Conservation (phyloP, 1,139 yeast genomes). For the Suhomyces bokatorum region DNA sequence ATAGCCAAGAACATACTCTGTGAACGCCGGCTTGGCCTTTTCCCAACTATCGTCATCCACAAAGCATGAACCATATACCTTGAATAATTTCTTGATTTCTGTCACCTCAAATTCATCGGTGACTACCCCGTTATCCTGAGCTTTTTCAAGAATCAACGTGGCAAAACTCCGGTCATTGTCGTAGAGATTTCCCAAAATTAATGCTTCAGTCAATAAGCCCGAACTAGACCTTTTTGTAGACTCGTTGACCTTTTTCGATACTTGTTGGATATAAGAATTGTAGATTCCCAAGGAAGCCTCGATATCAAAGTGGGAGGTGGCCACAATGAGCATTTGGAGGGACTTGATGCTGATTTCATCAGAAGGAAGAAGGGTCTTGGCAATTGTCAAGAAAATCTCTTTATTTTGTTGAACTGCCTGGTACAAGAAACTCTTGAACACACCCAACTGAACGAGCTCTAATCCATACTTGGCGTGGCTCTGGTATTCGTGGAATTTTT, state of each 20-base stretch:
- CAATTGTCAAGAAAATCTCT: conserved; percentile 36
- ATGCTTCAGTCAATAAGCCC: conserved; percentile 54
- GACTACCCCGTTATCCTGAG: conserved; percentile 44
- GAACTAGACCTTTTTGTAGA: conserved; percentile 40
- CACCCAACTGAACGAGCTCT: conserved; percentile 32
- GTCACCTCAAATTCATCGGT: conserved; percentile 45
- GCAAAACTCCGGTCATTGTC: conserved; percentile 65
- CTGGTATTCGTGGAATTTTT: conserved; percentile 39
- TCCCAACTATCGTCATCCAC: conserved; percentile 36
- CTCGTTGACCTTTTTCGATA: conserved; percentile 38
- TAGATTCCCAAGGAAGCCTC: conserved; percentile 51
- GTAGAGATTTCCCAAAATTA: conserved; percentile 49
- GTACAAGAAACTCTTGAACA: conserved; percentile 27
- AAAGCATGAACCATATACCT: conserved; percentile 58
- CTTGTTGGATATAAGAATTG: conserved; percentile 48
- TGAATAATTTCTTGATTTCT: conserved; percentile 47
- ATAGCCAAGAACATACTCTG: conserved; percentile 16
- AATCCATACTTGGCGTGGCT: conserved; percentile 36
- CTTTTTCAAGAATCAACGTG: conserved; percentile 57
- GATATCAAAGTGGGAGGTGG: conserved; percentile 44
- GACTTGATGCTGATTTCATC: conserved; percentile 41
- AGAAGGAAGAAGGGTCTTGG: conserved; percentile 41
- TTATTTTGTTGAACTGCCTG: conserved; percentile 42
- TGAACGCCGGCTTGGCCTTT: conserved; percentile 27
- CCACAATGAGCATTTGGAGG: conserved; percentile 49